A percentile compares a stretch with the other conserved stretches of the same genome.
Conservation (phyloP, 83 land plant genomes). For the Isoetes engelmannii region DNA sequence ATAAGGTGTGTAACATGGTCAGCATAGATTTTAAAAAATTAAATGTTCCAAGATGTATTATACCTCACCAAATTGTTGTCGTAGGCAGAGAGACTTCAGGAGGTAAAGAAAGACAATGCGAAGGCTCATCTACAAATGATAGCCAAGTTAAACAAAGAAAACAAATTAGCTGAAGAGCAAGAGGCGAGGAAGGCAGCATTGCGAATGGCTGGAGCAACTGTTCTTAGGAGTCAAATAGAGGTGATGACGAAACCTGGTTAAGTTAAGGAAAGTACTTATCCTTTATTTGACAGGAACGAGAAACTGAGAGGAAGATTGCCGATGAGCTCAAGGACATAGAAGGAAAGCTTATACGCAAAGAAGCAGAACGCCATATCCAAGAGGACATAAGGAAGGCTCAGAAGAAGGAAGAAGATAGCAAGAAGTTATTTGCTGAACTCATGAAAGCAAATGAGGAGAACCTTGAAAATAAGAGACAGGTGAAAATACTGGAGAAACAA, state of each 20-base stretch:
- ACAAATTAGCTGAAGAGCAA: conserved; percentile 1
- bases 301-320: conserved; percentile 25
- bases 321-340: conserved; percentile 33
- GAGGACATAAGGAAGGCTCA: conserved; percentile 22
- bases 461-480: conserved; percentile 14
- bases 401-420: conserved; percentile 22
- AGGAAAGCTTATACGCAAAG: conserved; percentile 26
- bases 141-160: conserved; percentile 8
- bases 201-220: conserved; percentile 13
- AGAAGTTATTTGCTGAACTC: conserved; percentile 18
- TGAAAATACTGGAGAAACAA: conserved; percentile 19
- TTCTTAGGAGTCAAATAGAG: conserved; percentile 24
- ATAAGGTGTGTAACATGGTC: conserved; percentile 21
- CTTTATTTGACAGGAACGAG: conserved; percentile 19
- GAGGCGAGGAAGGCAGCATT: background rate
- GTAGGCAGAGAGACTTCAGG: conserved; percentile 8
- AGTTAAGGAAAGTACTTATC: background rate
- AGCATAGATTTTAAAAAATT: background rate
- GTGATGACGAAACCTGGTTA: conserved; percentile 4
- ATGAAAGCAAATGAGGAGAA: conserved; percentile 21
- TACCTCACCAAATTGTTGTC: background rate
- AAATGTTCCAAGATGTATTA: too few relatives aligned
- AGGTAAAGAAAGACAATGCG: conserved; percentile 15
- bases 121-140: conserved; percentile 14
- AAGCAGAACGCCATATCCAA: conserved; percentile 12